A percentile compares a stretch with the other conserved stretches of the same genome.
Conservation (phyloP, 169 alveolate species). For the Eimeria praecox region DNA sequence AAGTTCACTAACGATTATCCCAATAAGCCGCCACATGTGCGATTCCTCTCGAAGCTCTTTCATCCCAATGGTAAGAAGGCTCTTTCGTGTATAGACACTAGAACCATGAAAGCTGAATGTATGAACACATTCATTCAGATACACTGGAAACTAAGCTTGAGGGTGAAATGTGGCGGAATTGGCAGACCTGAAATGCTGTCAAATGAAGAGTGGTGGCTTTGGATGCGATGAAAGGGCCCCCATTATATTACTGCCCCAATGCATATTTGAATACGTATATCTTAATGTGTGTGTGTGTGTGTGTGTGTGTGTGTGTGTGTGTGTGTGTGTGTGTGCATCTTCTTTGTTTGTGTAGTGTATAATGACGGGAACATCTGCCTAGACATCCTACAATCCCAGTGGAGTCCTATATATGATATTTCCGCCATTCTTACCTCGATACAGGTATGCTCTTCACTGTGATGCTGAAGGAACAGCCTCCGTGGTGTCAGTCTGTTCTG, state of each 20-base stretch:
- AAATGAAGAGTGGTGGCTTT: neutral
- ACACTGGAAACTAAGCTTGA: neutral
- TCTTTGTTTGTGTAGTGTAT: slow-evolving; percentile 87
- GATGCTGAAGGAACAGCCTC: neutral
- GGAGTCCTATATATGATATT: slow-evolving; percentile 99
- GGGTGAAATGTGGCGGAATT: neutral
- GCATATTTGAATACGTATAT: neutral
- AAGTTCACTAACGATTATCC: slow-evolving; percentile 93
- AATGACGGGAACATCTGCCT: slow-evolving; percentile 97
- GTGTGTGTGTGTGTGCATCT: neutral
- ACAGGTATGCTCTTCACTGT: slow-evolving; percentile 78
- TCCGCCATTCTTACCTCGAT: slow-evolving; percentile 97
- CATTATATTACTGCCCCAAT: neutral
- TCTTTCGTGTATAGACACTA: neutral
- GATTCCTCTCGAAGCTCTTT: slow-evolving; percentile 89
- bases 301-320: neutral
- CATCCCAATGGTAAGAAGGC: slow-evolving; percentile 90
- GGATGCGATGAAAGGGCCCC: neutral
- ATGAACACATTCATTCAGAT: neutral
- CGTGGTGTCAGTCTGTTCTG: neutral
- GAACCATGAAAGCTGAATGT: neutral
- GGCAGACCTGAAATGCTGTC: neutral
- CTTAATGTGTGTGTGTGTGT: neutral
- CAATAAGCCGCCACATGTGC: slow-evolving; percentile 91
- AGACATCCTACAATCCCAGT: slow-evolving; percentile 95